Evolutionary conservation across 225 moss, liverwort and hornwort species (phyloP), one percentile per base, ranked within the genome.

Genomic region (Anthoceros angustus): DNA sequence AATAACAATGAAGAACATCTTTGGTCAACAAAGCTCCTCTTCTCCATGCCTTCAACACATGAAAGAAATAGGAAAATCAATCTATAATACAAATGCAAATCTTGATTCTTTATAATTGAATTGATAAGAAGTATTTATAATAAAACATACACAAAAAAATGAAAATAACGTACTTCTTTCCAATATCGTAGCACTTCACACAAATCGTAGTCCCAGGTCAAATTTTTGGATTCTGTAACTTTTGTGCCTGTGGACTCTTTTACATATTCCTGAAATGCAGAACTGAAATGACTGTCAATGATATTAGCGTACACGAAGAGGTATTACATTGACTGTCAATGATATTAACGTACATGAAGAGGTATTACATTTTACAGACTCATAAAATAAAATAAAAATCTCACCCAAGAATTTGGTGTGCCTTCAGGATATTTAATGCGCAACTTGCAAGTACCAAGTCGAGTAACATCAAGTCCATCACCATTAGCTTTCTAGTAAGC

Each of bases 361-460:
- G 5, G 2, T 8, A 45, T 45, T 8, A 14, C 43, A 45, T 18
- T 48, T 6, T 48, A 48, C 5, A 6, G 46, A 12, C 5, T 18
- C 1, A 12, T 2, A 48, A 12, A 48, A 12, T 45, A 71, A 10
- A 46, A 6, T 7, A 24, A 10, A 7, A 49, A 18, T 40, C 25
- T 7, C 55, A 71, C 71, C 71, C 71, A 71, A 66, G 64, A 71
- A 66, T 71, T 71, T 65, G 50, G 65, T 25, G 71, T 71, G 21
- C 49, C 71, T 18, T 65, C 40, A 25, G 65, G 64, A 25, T 71
- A 71, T 48, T 50, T 48, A 41, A 66, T 25, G 40, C 65, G 63
- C 14, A 71, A 21, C 0, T 55, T 65, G 42, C 71, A 71, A 18
- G 23, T 9, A 23, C 4, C n/a, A 0, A 55, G 10, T 20, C 23